Percentiles rank a stretch among this genome's conserved stretches.
These are phyloP conservation scores for Echria macrotheca DNA, from an alignment of 495 filamentous ascomycete species.

Conservation along the genomic window DNA sequence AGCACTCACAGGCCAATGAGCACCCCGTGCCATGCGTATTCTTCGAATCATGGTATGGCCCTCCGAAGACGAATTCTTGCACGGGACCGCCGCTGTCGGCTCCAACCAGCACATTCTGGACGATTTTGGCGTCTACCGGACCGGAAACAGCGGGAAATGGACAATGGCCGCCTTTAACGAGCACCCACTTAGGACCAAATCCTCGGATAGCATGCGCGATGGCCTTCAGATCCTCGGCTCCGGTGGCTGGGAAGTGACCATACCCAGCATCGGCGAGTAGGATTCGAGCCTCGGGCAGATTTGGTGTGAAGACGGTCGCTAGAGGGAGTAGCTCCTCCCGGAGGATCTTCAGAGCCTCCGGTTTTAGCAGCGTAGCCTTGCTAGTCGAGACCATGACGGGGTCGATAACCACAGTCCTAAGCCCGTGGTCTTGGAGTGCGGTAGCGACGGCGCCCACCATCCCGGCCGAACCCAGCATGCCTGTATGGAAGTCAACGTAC, in stretches of 20 bases:
- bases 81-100: not conserved
- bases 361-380: conserved; percentile 68
- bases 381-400: conserved; percentile 93
- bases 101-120: conserved; percentile 72
- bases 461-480: conserved; percentile 81
- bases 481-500: conserved; percentile 38
- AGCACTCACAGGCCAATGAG: conserved; percentile 74
- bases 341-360: conserved; percentile 59
- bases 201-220: conserved; percentile 61
- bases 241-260: conserved; percentile 43
- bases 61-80: no score
- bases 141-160: conserved; percentile 71
- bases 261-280: conserved; percentile 58
- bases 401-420: conserved; percentile 70
- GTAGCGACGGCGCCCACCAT: conserved; percentile 72
- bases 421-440: conserved; percentile 52
- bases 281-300: conserved; percentile 80
- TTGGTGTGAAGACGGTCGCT: conserved; percentile 81
- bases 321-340: conserved; percentile 64
- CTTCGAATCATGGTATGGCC: conserved; percentile 58
- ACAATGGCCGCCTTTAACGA: conserved; percentile 91
- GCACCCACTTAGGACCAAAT: conserved; percentile 71
- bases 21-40: conserved; percentile 97
- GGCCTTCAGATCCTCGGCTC: conserved; percentile 54
- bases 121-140: conserved; percentile 54